A percentile compares a stretch with the other conserved stretches of the same genome.
These are phyloP conservation scores for Gypsophila paniculata DNA, from an alignment of 179 eudicot species.

Conservation along the genomic window DNA sequence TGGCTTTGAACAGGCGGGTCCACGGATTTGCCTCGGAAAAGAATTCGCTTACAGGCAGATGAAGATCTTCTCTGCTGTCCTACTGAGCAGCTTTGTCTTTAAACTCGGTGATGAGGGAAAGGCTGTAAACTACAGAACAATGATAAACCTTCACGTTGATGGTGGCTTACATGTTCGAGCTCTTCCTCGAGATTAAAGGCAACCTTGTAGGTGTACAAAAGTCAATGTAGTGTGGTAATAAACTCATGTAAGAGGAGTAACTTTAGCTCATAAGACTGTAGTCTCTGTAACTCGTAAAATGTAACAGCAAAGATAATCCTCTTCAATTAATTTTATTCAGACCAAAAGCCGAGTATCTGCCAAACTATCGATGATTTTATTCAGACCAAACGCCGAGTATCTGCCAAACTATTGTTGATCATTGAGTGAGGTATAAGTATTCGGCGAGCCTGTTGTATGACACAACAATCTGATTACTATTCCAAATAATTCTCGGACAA, in stretches of 20 bases:
- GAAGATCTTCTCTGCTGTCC: conserved; percentile 62
- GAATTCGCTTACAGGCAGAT: conserved; percentile 89
- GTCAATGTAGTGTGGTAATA: background rate
- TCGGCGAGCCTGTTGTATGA: too few relatives aligned
- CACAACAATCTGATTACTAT: too few relatives aligned
- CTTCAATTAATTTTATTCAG: too few relatives aligned
- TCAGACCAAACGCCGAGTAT: too few relatives aligned
- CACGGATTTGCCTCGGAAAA: conserved; percentile 69
- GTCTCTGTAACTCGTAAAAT: too few relatives aligned
- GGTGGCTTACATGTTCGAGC: conserved; percentile 51
- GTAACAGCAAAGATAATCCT: too few relatives aligned
- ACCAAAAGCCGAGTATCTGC: too few relatives aligned
- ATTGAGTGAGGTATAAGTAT: too few relatives aligned
- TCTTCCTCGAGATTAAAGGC: conserved; percentile 16
- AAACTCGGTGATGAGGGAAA: conserved; percentile 40
- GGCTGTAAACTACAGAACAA: conserved; percentile 46
- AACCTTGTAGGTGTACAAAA: background rate
- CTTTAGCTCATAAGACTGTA: too few relatives aligned
- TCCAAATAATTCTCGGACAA: too few relatives aligned
- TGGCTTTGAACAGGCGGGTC: conserved; percentile 62
- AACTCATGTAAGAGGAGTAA: background rate
- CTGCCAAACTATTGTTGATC: too few relatives aligned
- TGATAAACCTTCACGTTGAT: conserved; percentile 57
- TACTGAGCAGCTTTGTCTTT: conserved; percentile 45
- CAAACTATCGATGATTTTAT: too few relatives aligned